These are phyloP conservation scores for Penicillium soppii DNA, from an alignment of 495 filamentous ascomycete genomes.

Conservation along the genomic window DNA sequence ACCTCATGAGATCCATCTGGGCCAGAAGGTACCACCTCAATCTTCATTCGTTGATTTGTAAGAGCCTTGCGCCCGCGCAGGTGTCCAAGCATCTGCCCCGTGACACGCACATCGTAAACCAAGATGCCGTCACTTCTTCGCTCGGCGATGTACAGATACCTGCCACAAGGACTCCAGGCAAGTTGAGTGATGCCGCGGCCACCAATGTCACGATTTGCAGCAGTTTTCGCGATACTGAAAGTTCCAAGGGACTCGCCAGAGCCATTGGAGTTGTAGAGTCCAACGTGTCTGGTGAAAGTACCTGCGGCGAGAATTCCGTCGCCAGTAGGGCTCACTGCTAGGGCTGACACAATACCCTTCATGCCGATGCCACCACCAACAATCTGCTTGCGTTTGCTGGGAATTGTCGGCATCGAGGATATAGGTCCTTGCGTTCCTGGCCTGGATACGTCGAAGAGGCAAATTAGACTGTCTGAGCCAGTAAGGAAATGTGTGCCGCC, in stretches of 20 bases:
- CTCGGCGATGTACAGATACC: slow-evolving; percentile 86
- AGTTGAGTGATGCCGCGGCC: slow-evolving; percentile 75
- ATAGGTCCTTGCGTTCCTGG: slow-evolving; percentile 61
- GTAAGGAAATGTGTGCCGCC: slow-evolving; percentile 64
- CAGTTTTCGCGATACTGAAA: slow-evolving; percentile 52
- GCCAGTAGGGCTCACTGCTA: slow-evolving; percentile 49
- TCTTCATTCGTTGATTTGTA: slow-evolving; percentile 76
- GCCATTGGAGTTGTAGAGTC: slow-evolving; percentile 70
- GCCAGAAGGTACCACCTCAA: slow-evolving; percentile 58
- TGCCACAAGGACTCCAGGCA: slow-evolving; percentile 80
- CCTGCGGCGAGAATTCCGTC: slow-evolving; percentile 73
- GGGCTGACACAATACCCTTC: slow-evolving; percentile 75
- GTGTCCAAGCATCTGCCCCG: slow-evolving; percentile 64
- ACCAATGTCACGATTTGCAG: slow-evolving; percentile 43
- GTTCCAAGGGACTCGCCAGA: slow-evolving; percentile 65
- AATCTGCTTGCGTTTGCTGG: slow-evolving; percentile 67
- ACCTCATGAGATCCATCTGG: slow-evolving; percentile 63
- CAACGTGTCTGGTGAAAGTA: slow-evolving; percentile 74
- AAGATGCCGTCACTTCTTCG: slow-evolving; percentile 69
- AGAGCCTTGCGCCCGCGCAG: slow-evolving; percentile 66
- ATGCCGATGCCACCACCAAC: slow-evolving; percentile 75
- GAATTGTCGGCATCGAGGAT: slow-evolving; percentile 65
- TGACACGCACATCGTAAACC: slow-evolving; percentile 81
- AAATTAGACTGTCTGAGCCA: slow-evolving; percentile 70
- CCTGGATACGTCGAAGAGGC: slow-evolving; percentile 74